Conservation (phyloP, 192 early-diverging fungal species). For the Cetraspora pellucida region DNA sequence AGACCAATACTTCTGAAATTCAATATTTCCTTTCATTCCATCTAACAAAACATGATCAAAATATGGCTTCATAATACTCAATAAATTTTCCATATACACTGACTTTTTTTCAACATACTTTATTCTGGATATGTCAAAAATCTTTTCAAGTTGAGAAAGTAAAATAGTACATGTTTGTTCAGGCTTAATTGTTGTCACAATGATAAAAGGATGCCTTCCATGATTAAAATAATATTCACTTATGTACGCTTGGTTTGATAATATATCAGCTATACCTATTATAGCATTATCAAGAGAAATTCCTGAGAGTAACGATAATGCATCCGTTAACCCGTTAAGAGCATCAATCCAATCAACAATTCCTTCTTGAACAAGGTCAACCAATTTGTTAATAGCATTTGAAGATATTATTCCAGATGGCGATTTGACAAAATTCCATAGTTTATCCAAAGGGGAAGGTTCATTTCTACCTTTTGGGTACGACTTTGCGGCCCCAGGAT, state of each 20-base stretch:
- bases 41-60: constrained; percentile 9
- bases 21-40: neutral
- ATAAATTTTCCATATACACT: neutral
- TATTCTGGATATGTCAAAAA: constrained; percentile 13
- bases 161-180: neutral
- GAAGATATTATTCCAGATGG: constrained; percentile 4
- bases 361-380: neutral
- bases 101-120: constrained; percentile 9
- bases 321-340: constrained; percentile 1
- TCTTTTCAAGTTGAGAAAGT: constrained; percentile 14
- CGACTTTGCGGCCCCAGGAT: neutral
- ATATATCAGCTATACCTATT: constrained; percentile 1
- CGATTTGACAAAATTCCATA: constrained; percentile 12
- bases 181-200: neutral
- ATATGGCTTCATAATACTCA: constrained; percentile 8
- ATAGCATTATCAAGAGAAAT: neutral
- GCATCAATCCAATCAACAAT: neutral
- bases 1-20: neutral
- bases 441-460: neutral
- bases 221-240: neutral
- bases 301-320: neutral
- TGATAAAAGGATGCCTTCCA: neutral
- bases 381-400: constrained; percentile 1
- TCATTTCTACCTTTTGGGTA: neutral
- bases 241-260: constrained; percentile 4